Percentiles rank a stretch among this genome's conserved stretches.
Evolutionary conservation across 1,284 basidiomycete genomes (phyloP).

Genomic region (Omphalotus olearius): DNA sequence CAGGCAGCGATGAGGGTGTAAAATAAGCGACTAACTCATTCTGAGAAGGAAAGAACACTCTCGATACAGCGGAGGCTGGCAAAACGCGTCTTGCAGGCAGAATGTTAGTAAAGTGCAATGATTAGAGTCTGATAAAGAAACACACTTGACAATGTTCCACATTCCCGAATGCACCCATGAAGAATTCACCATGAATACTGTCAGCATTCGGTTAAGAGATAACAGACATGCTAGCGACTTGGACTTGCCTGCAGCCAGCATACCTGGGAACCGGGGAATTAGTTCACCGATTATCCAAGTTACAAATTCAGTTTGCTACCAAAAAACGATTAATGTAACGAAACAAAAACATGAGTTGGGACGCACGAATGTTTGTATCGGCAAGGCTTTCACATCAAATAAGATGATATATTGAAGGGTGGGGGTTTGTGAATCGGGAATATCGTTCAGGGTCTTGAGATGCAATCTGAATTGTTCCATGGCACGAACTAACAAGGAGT

Average conservation of each 20-base stretch:
- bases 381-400: slow-evolving; percentile 60
- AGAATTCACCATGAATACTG: slow-evolving; percentile 78
- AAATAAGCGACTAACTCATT: slow-evolving; percentile 61
- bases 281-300: slow-evolving; percentile 63
- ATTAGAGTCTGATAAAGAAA: slow-evolving; percentile 14
- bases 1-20: slow-evolving; percentile 47
- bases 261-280: slow-evolving; percentile 70
- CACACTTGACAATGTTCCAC: slow-evolving; percentile 73
- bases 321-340: slow-evolving; percentile 2
- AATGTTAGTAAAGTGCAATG: slow-evolving; percentile 16
- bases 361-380: slow-evolving; percentile 58
- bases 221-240: background rate
- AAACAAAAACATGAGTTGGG: background rate
- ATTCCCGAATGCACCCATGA: slow-evolving; percentile 78
- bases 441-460: slow-evolving; percentile 39
- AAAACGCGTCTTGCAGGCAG: slow-evolving; percentile 51
- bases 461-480: slow-evolving; percentile 54
- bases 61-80: slow-evolving; percentile 63
- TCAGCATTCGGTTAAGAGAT: background rate
- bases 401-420: slow-evolving; percentile 66
- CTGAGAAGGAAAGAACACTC: slow-evolving; percentile 69
- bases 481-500: slow-evolving; percentile 39
- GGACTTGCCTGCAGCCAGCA: slow-evolving; percentile 65
- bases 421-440: slow-evolving; percentile 25
- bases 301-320: slow-evolving; percentile 56